Evolutionary conservation across 306 rosid genomes (phyloP).

Genomic region (Lathyrus oleraceus): DNA sequence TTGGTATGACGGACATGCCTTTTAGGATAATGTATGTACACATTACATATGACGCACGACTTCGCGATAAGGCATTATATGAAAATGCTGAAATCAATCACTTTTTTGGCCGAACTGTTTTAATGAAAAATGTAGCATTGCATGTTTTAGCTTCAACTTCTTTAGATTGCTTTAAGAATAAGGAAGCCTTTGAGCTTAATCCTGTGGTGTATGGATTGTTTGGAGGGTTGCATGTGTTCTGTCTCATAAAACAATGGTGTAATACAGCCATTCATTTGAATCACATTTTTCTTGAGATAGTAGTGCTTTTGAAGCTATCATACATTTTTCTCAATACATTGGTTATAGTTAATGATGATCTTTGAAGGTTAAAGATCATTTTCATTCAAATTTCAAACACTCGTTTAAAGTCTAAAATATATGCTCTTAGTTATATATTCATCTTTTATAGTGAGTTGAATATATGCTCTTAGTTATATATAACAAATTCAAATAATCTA

Average conservation of each 20-base stretch:
- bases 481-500: too few relatives aligned
- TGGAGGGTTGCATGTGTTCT: too few relatives aligned
- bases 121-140: background rate
- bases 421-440: too few relatives aligned
- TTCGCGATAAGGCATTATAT: background rate
- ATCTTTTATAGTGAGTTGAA: too few relatives aligned
- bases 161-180: conserved; percentile 8
- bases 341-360: background rate
- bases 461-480: too few relatives aligned
- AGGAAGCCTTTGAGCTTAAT: background rate
- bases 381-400: background rate
- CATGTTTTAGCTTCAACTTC: background rate
- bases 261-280: too few relatives aligned
- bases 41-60: background rate
- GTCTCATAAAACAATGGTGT: too few relatives aligned
- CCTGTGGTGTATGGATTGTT: too few relatives aligned
- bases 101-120: background rate
- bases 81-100: background rate
- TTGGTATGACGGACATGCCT: background rate
- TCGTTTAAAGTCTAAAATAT: too few relatives aligned
- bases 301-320: background rate
- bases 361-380: background rate
- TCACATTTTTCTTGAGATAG: background rate
- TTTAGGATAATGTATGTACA: background rate
- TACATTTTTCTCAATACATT: background rate